Evolutionary conservation across 768 basidiomycete species (phyloP).

Genomic region (Boletus eberwhitei): DNA sequence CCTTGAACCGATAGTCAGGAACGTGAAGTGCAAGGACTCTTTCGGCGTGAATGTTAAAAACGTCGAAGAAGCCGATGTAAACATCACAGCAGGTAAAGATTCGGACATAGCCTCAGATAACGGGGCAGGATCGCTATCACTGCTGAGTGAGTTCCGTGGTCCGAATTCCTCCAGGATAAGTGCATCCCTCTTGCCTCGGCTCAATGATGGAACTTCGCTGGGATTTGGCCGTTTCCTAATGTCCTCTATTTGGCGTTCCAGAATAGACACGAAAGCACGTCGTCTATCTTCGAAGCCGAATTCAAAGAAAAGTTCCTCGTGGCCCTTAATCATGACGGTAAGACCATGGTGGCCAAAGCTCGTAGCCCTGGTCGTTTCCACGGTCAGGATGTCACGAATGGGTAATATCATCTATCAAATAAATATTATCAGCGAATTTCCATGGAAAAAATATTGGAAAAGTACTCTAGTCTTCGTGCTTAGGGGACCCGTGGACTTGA

Average conservation of each 20-base stretch:
- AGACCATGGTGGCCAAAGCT: conserved; percentile 89
- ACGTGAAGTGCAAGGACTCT: conserved; percentile 83
- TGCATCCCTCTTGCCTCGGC: conserved; percentile 62
- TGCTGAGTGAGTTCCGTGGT: conserved; percentile 36
- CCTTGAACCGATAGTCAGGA: conserved; percentile 92
- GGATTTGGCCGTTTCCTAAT: conserved; percentile 47
- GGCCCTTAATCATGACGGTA: conserved; percentile 86
- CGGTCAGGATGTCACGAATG: conserved; percentile 80
- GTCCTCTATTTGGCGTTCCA: conserved; percentile 81
- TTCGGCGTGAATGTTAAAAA: conserved; percentile 95
- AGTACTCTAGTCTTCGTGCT: conserved; percentile 78
- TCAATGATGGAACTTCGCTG: conserved; percentile 43
- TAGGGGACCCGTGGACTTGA: conserved; percentile 83
- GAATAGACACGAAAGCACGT: conserved; percentile 66
- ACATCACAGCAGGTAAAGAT: conserved; percentile 88
- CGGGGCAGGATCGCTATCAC: conserved; percentile 42
- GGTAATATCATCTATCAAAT: conserved; percentile 85
- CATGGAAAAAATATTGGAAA: conserved; percentile 4
- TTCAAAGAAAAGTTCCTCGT: conserved; percentile 98
- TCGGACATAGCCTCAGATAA: conserved; percentile 59
- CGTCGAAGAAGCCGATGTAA: conserved; percentile 92
- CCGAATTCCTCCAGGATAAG: conserved; percentile 86
- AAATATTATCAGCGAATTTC: conserved; percentile 3
- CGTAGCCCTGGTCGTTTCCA: conserved; percentile 82
- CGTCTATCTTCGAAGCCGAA: conserved; percentile 81